Base-by-base conservation (phyloP, 2,329 filamentous ascomycete species). In the Chaetomium olivaceum region DNA sequence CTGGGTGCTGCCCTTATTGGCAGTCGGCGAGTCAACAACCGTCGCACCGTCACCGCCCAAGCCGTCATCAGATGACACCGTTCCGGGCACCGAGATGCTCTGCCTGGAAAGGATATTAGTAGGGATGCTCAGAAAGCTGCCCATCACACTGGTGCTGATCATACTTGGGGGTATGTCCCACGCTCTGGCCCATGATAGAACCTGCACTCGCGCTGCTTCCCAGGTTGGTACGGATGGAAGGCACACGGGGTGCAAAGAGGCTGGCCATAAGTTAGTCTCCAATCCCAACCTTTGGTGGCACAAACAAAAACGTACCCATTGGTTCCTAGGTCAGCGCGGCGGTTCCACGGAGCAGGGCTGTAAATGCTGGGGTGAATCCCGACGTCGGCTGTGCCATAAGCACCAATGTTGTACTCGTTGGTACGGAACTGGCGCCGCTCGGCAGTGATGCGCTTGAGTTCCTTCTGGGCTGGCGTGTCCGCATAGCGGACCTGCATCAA, bases 361-460 rank as follows among this genome's bases (percentile, higher is more conserved):
- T 82, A 81, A 69, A 84, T 80, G 62, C 78, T 78, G 12, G 83
- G 81, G 61, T 79, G 82, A 72, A 87, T 80, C 19, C 86, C 83
- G 59, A 89, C 85, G 66, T 85, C 82, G 56, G 85, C 81, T 66
- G 86, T 88, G 67, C 87, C 87, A 71, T 89, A 89, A 52, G 87
- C 87, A 65, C 87, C 86, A 67, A 89, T 88, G 73, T 93, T 93
- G 80, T 98, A 98, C 81, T 98, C 95, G 65, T 95, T 95, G 65
- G 94, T 95, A 66, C 95, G 92, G 80, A 97, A 98, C 75, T 96
- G 92, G 67, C 95, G 93, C 65, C 93, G 92, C 76, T 97, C 93
- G 36, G 95, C 93, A 51, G 94, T 98, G 76, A 97, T 91, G 70
- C 95, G 91, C 85, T 99, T 99, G 72, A 99, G 85, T 76, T 95